Evolutionary conservation across 805 yeast genomes (phyloP), one percentile per base, ranked within the genome.

Genomic region (Lipomyces sp.): DNA sequence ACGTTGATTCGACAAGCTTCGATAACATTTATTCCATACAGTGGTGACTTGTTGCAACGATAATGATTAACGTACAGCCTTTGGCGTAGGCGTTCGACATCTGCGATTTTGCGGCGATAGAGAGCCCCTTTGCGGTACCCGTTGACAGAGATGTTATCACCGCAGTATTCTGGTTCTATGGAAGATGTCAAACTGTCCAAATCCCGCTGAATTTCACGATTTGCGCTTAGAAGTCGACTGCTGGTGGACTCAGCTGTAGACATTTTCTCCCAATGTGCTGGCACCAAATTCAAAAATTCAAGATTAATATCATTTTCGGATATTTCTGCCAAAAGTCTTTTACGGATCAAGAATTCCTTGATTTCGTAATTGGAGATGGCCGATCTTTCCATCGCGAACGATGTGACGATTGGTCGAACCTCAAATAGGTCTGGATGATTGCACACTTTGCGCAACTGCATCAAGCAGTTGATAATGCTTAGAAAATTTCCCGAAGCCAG

Each of bases 401-500:
- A 93, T 0, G 99, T 95, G 53, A 90, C 84, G 71, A 95, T 90
- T 0, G 98, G 98, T 66, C 99, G 83, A 5, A 93, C 97, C 76
- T 95, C 99, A 79, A 95, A 96, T 66, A 95, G 79, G 79, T 95
- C 98, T 0, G 97, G 97, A 77, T 93, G 98, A 74, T 93, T 93
- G 80, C 98, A 92, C 35, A 93, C 98, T 77, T 95, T 95, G 74
- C 99, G 86, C 73, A 95, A 81, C 77, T 95, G 99, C 99, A 95
- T 95, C 79, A 95, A 83, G 81, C 98, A 95, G 74, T 96, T 95
- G 73, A 95, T 93, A 74, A 95, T 95, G 15, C 97, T 91, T 77
- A 95, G 81, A 74, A 93, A 95, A 75, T 95, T 95, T 3, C 99
- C 98, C 37, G 96, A 90, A 0, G 94, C 94, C 68, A 95, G 82